These are phyloP conservation scores for Gossypium trilobum DNA, from an alignment of 441 rosid genomes.

Conservation along the genomic window DNA sequence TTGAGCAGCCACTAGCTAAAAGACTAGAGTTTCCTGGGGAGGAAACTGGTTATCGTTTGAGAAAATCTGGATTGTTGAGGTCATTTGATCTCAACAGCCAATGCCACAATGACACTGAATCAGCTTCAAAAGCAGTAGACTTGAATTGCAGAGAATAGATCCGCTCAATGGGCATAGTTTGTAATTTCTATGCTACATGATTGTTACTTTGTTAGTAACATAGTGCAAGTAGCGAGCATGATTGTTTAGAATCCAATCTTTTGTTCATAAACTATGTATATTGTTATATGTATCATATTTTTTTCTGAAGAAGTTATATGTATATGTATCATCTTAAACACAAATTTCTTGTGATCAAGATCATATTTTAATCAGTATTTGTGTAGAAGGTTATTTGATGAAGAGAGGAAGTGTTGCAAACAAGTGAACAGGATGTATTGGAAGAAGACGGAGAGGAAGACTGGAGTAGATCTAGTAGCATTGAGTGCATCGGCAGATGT, in stretches of 20 bases:
- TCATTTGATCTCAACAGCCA: constrained; percentile 50
- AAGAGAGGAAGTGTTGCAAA: no score
- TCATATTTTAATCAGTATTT: no score
- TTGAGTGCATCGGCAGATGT: no score
- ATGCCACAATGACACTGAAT: constrained; percentile 35
- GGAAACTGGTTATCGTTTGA: constrained; percentile 21
- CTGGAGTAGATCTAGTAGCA: no score
- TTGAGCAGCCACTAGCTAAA: constrained; percentile 35
- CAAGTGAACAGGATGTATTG: no score
- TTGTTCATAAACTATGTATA: constrained; percentile 42
- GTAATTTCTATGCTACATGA: background rate
- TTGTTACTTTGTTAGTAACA: constrained; percentile 7
- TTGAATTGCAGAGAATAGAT: constrained; percentile 38
- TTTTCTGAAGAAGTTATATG: no score
- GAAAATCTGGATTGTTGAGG: constrained; percentile 17
- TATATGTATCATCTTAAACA: no score
- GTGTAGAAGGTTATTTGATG: no score
- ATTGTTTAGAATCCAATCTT: constrained; percentile 22
- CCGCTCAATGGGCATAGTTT: constrained; percentile 15
- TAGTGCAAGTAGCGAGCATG: constrained; percentile 25
- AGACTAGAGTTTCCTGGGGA: constrained; percentile 19
- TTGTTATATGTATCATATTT: constrained; percentile 3
- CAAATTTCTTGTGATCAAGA: no score
- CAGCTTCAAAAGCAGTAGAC: constrained; percentile 34
- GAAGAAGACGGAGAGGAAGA: no score